A percentile compares a stretch with the other conserved stretches of the same genome.
These are phyloP conservation scores for Trebouxiophyceae sp. DNA, from an alignment of 163 green algal species.

Conservation along the genomic window DNA sequence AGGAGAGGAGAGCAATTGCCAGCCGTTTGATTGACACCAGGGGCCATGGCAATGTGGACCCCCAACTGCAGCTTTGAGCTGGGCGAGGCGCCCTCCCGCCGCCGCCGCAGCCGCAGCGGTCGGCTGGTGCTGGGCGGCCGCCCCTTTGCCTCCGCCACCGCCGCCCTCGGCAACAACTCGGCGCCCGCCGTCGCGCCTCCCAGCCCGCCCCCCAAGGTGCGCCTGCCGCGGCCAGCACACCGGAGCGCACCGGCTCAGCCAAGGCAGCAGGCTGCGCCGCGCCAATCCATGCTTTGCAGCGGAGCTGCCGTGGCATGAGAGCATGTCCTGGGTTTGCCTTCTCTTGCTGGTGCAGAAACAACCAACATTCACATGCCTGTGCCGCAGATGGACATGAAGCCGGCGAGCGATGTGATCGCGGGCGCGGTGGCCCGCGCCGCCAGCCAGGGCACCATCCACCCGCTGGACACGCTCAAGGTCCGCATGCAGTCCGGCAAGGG, in stretches of 20 bases:
- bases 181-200: constrained; percentile 1
- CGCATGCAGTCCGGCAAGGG: constrained; percentile 44
- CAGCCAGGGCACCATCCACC: constrained; percentile 89
- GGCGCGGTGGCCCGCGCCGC: constrained; percentile 76
- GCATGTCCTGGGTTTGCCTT: not conserved
- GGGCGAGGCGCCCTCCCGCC: not conserved
- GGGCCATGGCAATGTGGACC: constrained; percentile 4
- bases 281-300: not conserved
- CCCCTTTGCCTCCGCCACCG: constrained; percentile 13
- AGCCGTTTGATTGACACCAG: no score
- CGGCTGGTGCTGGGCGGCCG: not conserved
- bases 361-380: not conserved
- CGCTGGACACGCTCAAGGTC: constrained; percentile 94
- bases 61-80: constrained; percentile 9
- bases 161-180: constrained; percentile 5
- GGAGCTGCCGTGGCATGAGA: not conserved
- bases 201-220: constrained; percentile 16
- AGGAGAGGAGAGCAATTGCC: no score
- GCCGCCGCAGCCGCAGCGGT: not conserved
- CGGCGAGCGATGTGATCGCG: constrained; percentile 78
- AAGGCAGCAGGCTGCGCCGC: no score
- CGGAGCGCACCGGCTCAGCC: no score
- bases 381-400: constrained; percentile 52
- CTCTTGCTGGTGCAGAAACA: not conserved
- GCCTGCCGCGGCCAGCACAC: not conserved